Evolutionary conservation across 441 rosid species (phyloP), one percentile per base, ranked within the genome.

Genomic region (Isatis lusitanica): DNA sequence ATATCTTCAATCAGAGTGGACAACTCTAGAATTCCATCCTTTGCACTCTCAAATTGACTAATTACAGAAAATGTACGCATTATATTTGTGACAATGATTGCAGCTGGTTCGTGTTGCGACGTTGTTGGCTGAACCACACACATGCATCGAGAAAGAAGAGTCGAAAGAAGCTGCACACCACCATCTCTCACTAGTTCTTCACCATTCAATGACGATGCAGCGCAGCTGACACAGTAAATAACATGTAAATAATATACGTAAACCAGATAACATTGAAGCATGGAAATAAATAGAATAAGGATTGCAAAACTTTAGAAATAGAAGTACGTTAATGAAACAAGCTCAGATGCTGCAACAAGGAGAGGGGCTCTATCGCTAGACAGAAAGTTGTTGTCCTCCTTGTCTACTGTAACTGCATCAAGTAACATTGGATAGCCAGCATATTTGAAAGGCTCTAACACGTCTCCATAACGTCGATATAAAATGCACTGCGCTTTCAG

Each of bases 351-450:
- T 73, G 98, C 99, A 79, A 92, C 91, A 77, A 96, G 99, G 76
- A 94, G 92, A 78, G 97, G 98, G 10, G 95, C 85, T 84, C 97
- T 89, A 70, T 94, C 98, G 52, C 87, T 81, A 73, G 99, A 86
- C 48, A 96, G 88, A 83, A 96, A 94, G 84, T 92, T 96, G 90
- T 66, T 89, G 77, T 96, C 99, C 72, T 88, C 98, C 86, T 85
- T 78, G 79, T 92, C 95, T 74, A 96, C 98, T 59, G 95, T 89
- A 76, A 96, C 83, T 66, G 96, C 98, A 82, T 90, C 93, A 58
- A 96, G 95, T 87, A 96, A 75, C 99, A 96, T 93, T 11, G 95
- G 99, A 83, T 96, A 96, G 74, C 99, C 99, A 66, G 99, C 99
- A 88, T 96, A 96, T 79, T 94, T 96, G 83, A 96, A 96, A 55